These are phyloP conservation scores for Picochlorum sp. DNA, from an alignment of 139 green algal species.

Conservation along the genomic window DNA sequence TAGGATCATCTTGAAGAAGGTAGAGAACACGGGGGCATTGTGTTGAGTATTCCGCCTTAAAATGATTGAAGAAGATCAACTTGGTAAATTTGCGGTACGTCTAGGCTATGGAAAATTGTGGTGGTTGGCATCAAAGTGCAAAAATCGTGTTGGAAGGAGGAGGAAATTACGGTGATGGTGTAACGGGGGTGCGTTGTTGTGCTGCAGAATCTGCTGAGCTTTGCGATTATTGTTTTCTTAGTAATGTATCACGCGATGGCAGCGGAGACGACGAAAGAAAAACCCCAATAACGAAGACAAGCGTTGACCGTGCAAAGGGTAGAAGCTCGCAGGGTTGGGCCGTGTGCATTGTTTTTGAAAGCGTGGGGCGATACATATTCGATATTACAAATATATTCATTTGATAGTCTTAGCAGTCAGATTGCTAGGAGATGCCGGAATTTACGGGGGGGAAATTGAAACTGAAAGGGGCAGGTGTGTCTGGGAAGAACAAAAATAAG, in stretches of 20 bases:
- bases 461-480: conserved; percentile 63
- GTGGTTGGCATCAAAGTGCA: neutral
- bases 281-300: too few relatives aligned
- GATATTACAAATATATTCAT: neutral
- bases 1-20: neutral
- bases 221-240: conserved; percentile 58
- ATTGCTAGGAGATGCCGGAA: conserved; percentile 30
- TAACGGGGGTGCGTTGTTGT: neutral
- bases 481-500: conserved; percentile 72
- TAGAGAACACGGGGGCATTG: neutral
- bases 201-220: conserved; percentile 55
- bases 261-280: neutral
- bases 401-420: neutral
- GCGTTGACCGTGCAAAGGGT: too few relatives aligned
- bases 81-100: conserved; percentile 47
- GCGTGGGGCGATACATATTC: neutral
- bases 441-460: conserved; percentile 79
- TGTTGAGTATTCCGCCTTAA: neutral
- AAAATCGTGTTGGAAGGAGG: too few relatives aligned
- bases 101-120: neutral
- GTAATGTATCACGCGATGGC: conserved; percentile 53
- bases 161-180: too few relatives aligned
- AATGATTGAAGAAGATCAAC: conserved; percentile 53
- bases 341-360: neutral
- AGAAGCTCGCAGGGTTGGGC: too few relatives aligned